Evolutionary conservation across 1,284 basidiomycete species (phyloP), one percentile per base, ranked within the genome.

Genomic region (Ganoderma sinense): DNA sequence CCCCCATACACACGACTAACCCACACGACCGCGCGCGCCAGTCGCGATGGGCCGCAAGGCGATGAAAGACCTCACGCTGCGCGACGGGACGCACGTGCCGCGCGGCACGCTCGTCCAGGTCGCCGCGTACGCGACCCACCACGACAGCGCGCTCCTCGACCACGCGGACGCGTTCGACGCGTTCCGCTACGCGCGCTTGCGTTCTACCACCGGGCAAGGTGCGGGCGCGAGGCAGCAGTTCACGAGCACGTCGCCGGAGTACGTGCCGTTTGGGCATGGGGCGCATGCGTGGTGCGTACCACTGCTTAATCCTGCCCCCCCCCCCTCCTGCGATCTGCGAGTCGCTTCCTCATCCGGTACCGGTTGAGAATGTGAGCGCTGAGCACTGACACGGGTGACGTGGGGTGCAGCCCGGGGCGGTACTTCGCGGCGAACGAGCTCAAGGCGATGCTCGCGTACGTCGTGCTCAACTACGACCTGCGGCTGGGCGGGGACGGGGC

Each of bases 381-480:
- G n/a, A n/a, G 6, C 2, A 36, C 6, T 6, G 36, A 7, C 6
- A 36, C 36, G 36, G 36, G 10, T 7, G 36, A 2, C 6, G n/a
- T n/a, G n/a, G n/a, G n/a, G n/a, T n/a, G 2, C 64, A 80, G 84
- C 69, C 84, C 85, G 3, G 85, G 84, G 0, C 79, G 85, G 6
- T 86, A 84, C 77, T 86, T 87, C 71, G 85, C 85, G 0, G 81
- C 80, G 14, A 82, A 79, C 67, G 82, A 83, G 73, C 75, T 87
- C 41, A 87, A 87, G 74, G 77, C 79, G 1, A 82, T 87, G 78
- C 72, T 87, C 36, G 84, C 83, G 10, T 78, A 86, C 65, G 73
- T 86, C 16, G 69, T 87, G 4, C 39, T 84, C 41, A 83, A 80
- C 61, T 87, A 87, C 73, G 86, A 87, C 68, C 70, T 87, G 39